Percentiles rank a stretch among this genome's conserved stretches.
Evolutionary conservation across 192 early-diverging fungal genomes (phyloP).

Genomic region (Pilaira anomala): DNA sequence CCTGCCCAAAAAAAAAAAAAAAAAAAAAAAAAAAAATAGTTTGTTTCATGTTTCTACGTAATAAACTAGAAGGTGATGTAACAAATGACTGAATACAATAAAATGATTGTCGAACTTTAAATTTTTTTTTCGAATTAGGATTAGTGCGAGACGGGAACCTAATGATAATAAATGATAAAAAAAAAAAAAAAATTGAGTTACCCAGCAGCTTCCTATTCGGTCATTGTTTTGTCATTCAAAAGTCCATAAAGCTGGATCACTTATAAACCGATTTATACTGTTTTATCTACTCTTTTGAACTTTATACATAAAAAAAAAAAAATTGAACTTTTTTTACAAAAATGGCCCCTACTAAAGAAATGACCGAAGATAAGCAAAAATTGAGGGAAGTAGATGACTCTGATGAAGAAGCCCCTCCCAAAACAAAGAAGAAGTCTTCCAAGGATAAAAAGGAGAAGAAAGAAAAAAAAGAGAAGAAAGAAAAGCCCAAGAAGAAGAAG

Average conservation of each 20-base stretch:
- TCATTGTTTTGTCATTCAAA: conserved; percentile 14
- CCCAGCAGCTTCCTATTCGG: not conserved
- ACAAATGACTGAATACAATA: too few species aligned
- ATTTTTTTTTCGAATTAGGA: too few species aligned
- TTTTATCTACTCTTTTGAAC: not conserved
- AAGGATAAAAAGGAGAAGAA: not conserved
- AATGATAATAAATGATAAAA: too few species aligned
- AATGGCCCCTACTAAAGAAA: conserved; percentile 14
- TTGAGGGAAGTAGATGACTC: not conserved
- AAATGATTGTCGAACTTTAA: too few species aligned
- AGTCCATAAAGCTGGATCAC: too few species aligned
- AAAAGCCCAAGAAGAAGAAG: conserved; percentile 6
- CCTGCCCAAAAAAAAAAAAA: too few species aligned
- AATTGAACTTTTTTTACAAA: conserved; percentile 2
- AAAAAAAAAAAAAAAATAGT: not conserved
- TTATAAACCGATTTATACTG: not conserved
- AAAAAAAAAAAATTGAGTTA: too few species aligned
- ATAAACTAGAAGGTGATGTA: not conserved
- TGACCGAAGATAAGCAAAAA: conserved; percentile 2
- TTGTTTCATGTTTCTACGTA: too few species aligned
- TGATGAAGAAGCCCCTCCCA: not conserved
- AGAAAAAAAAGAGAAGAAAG: too few species aligned
- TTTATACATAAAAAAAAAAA: conserved; percentile 7
- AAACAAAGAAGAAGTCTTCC: conserved; percentile 9
- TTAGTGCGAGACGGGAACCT: too few species aligned